Evolutionary conservation across 139 green algal genomes (phyloP).

Genomic region (Parachlorella kessleri): DNA sequence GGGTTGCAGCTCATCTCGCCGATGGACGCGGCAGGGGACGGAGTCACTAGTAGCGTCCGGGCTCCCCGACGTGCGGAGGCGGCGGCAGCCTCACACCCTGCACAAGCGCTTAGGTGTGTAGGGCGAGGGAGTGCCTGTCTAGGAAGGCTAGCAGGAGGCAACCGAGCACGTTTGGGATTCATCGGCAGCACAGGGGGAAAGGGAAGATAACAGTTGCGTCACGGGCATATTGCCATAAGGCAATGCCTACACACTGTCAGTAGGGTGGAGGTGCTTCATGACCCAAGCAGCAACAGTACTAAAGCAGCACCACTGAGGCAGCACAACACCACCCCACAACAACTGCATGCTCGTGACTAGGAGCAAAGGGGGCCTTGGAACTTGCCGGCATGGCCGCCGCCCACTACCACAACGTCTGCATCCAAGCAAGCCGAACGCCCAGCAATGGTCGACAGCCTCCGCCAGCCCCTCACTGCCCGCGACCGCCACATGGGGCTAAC

Average conservation of each 20-base stretch:
- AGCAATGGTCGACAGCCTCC: background rate
- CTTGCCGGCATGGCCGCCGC: constrained; percentile 31
- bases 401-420: constrained; percentile 39
- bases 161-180: background rate
- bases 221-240: too few relatives aligned
- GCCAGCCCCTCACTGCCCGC: background rate
- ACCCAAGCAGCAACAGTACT: background rate
- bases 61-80: constrained; percentile 53
- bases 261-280: too few relatives aligned
- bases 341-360: background rate
- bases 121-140: background rate
- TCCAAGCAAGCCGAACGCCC: background rate
- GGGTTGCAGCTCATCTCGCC: constrained; percentile 73
- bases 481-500: too few relatives aligned
- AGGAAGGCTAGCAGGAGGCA: background rate
- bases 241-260: too few relatives aligned
- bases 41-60: constrained; percentile 51
- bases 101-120: background rate
- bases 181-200: background rate
- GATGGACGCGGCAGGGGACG: constrained; percentile 40
- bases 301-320: too few relatives aligned
- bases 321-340: too few relatives aligned
- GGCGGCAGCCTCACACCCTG: constrained; percentile 60
- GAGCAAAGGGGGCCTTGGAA: background rate
- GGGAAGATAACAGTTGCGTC: background rate